Conservation (phyloP, 2,329 filamentous ascomycete genomes). For the Sporothrix luriei region DNA sequence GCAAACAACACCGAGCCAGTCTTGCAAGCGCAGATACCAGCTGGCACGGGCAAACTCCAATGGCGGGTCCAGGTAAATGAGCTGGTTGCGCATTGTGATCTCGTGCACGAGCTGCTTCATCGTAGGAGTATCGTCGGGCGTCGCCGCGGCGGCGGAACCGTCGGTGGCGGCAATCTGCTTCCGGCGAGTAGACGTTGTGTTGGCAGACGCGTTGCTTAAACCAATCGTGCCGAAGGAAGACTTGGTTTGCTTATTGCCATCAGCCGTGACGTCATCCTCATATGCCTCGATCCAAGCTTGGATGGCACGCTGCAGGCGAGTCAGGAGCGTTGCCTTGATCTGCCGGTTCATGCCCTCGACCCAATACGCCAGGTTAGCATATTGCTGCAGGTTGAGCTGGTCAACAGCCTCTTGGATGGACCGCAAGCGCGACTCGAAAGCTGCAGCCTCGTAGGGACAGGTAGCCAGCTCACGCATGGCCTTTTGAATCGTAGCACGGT, state of each 20-base stretch:
- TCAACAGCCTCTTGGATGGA: constrained; percentile 90
- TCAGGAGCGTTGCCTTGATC: constrained; percentile 76
- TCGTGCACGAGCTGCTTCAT: constrained; percentile 81
- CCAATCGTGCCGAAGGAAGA: constrained; percentile 31
- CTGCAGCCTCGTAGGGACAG: constrained; percentile 78
- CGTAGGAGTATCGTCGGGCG: constrained; percentile 57
- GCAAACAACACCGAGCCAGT: constrained; percentile 91
- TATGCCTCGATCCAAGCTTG: constrained; percentile 87
- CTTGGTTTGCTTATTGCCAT: constrained; percentile 43
- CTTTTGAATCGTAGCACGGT: constrained; percentile 79
- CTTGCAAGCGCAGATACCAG: constrained; percentile 90
- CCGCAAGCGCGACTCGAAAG: constrained; percentile 79
- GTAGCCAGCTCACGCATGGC: constrained; percentile 79
- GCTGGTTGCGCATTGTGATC: constrained; percentile 95
- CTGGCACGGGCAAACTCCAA: constrained; percentile 87
- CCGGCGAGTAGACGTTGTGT: constrained; percentile 47
- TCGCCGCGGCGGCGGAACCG: constrained; percentile 41
- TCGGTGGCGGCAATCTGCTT: constrained; percentile 47
- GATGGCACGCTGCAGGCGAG: constrained; percentile 83
- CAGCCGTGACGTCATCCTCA: constrained; percentile 57
- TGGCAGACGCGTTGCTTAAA: background rate
- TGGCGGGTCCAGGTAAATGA: constrained; percentile 94
- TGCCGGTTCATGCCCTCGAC: constrained; percentile 83
- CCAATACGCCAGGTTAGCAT: constrained; percentile 90
- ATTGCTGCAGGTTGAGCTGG: constrained; percentile 94